Conservation (phyloP, 2,329 filamentous ascomycete species). For the Dryadomyces quercivorus region DNA sequence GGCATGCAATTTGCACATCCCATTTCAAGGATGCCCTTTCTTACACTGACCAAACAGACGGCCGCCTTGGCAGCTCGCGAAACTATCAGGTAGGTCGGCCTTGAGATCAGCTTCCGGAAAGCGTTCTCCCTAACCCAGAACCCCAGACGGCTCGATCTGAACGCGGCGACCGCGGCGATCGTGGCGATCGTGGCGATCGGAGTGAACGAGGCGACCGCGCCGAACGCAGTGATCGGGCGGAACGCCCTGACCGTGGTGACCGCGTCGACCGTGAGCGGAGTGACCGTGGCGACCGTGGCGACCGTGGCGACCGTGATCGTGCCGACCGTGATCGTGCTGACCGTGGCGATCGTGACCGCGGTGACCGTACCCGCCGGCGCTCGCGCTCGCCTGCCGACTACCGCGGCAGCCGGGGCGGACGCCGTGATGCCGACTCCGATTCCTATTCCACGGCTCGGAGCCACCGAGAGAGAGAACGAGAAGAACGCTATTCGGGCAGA, state of each 20-base stretch:
- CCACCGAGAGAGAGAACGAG: constrained; percentile 85
- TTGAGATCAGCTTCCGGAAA: not conserved
- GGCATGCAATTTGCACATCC: constrained; percentile 1
- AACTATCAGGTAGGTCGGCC: constrained; percentile 35
- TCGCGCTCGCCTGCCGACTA: constrained; percentile 72
- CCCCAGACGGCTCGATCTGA: constrained; percentile 15
- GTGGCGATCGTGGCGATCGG: not conserved
- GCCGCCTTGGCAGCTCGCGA: constrained; percentile 38
- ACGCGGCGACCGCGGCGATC: not conserved
- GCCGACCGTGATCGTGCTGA: constrained; percentile 13
- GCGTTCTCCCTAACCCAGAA: not conserved
- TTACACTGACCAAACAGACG: constrained; percentile 17
- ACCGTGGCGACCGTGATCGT: constrained; percentile 20
- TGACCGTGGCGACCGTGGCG: constrained; percentile 8
- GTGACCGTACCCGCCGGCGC: constrained; percentile 51
- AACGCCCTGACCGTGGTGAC: not conserved
- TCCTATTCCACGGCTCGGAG: constrained; percentile 87
- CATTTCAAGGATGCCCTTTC: constrained; percentile 2
- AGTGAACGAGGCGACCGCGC: constrained; percentile 5
- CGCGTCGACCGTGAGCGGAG: not conserved
- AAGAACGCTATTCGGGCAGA: constrained; percentile 75
- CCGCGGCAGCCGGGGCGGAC: constrained; percentile 48
- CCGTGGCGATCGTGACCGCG: constrained; percentile 10
- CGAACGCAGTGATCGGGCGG: constrained; percentile 11
- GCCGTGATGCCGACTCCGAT: constrained; percentile 56